Base-by-base conservation (phyloP, 768 basidiomycete genomes). In the Phaeotremella fagi region DNA sequence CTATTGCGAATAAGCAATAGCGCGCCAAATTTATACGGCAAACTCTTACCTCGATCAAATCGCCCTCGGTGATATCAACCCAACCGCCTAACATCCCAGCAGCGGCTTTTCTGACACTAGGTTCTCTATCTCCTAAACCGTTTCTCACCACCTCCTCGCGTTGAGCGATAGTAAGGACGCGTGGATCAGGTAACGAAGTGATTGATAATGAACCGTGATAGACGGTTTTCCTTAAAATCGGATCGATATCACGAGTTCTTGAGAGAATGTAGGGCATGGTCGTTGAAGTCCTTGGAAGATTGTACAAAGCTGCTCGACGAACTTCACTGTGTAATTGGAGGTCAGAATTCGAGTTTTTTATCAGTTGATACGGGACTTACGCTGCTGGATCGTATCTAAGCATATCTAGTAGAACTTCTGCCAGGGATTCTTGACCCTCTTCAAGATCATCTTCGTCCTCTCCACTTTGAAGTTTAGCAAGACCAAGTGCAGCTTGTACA, bases 51-150 rank as follows among this genome's bases (percentile, higher is more conserved):
- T 78, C 75, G 36, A 78, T 50, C 41, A 76, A 63, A 79, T 78
- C 74, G 2, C 78, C 78, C 7, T 82, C 78, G 26, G 69, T 47
- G 6, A 78, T 76, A 38, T 88, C 83, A 5, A 88, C 79, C 94
- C 94, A 98, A 5, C 76, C 78, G 0, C 79, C 82, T 15, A 97
- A 74, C 42, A 95, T 80, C 1, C 80, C 80, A 1, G 80, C 83
- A 0, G 90, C 85, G 0, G 88, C 88, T 16, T 79, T 75, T 26
- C 84, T 79, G 2, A 97, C 90, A 1, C 75, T 70, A 0, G 80
- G 77, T 54, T 95, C 90, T 24, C 94, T 82, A 74, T 97, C 94
- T 0, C 87, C 85, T 2, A 97, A 78, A 1, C 94, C 94, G 64
- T 87, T 83, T 18, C 81, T 80, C 1, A 94, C 82, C 43, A 94